Conservation (phyloP, 2,329 filamentous ascomycete genomes). For the Pyricularia sp. region DNA sequence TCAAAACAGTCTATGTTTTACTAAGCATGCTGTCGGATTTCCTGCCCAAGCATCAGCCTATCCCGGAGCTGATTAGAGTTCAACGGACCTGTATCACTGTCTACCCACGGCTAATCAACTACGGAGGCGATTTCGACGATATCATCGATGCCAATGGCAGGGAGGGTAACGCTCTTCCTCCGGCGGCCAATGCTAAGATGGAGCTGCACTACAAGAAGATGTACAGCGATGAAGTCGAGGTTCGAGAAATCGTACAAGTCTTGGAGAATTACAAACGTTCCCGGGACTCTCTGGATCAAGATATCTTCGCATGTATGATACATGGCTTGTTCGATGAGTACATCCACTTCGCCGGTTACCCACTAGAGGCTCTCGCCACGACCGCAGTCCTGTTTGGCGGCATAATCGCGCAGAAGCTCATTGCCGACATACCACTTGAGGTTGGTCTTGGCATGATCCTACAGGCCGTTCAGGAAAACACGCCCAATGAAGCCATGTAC, state of each 20-base stretch:
- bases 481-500: constrained; percentile 84
- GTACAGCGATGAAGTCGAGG: constrained; percentile 86
- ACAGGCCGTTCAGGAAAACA: constrained; percentile 84
- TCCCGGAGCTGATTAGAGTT: constrained; percentile 65
- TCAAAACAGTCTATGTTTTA: constrained; percentile 76
- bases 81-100: constrained; percentile 85
- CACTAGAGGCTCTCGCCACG: constrained; percentile 88
- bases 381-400: constrained; percentile 95
- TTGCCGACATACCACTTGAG: constrained; percentile 82
- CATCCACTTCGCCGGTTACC: constrained; percentile 89
- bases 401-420: constrained; percentile 87
- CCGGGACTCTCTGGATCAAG: constrained; percentile 73
- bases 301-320: constrained; percentile 97
- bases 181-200: constrained; percentile 80
- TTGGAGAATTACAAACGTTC: constrained; percentile 85
- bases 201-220: constrained; percentile 97
- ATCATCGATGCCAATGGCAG: constrained; percentile 80
- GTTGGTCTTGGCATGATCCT: constrained; percentile 96
- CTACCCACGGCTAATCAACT: constrained; percentile 93
- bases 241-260: constrained; percentile 75
- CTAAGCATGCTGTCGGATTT: constrained; percentile 71
- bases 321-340: constrained; percentile 97
- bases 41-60: constrained; percentile 40
- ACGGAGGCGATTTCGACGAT: constrained; percentile 84
- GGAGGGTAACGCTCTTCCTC: constrained; percentile 70